phyloP scores from a whole-genome alignment of 2,329 filamentous ascomycete species.

The Alternaria postmessia region DNA sequence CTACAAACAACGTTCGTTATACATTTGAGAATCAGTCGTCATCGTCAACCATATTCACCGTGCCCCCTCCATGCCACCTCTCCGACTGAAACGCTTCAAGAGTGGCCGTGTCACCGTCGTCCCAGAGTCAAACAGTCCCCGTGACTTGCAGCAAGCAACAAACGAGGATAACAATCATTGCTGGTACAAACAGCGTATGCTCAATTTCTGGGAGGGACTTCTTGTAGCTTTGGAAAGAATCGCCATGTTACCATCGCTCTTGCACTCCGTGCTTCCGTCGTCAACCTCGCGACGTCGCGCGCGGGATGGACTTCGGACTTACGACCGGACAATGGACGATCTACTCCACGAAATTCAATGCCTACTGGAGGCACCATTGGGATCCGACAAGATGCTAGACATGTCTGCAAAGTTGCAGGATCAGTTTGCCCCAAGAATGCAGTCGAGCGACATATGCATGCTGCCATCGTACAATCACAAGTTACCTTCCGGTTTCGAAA shows the following conservation, averaged over 20 bases:
- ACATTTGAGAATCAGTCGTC: slow-evolving; percentile 38
- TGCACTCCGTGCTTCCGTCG: slow-evolving; percentile 49
- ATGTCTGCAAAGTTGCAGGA: slow-evolving; percentile 57
- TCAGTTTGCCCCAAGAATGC: slow-evolving; percentile 64
- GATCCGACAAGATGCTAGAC: slow-evolving; percentile 51
- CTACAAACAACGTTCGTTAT: slow-evolving; percentile 35
- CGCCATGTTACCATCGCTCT: slow-evolving; percentile 52
- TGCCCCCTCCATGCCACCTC: slow-evolving; percentile 43
- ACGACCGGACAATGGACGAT: slow-evolving; percentile 59
- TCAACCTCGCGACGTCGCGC: slow-evolving; percentile 44
- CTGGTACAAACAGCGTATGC: slow-evolving; percentile 48
- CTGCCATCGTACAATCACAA: slow-evolving; percentile 70
- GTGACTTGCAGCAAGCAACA: slow-evolving; percentile 27
- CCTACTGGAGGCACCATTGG: slow-evolving; percentile 56
- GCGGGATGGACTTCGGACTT: slow-evolving; percentile 51
- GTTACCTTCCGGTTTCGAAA: slow-evolving; percentile 66
- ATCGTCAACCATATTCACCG: slow-evolving; percentile 29
- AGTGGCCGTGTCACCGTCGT: slow-evolving; percentile 44
- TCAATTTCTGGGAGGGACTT: slow-evolving; percentile 52
- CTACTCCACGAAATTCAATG: slow-evolving; percentile 55
- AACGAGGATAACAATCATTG: slow-evolving; percentile 28
- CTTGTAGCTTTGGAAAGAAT: slow-evolving; percentile 49
- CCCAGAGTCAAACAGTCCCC: slow-evolving; percentile 34
- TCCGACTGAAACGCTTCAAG: slow-evolving; percentile 47
- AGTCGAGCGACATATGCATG: slow-evolving; percentile 68